Percentiles rank a stretch among this genome's conserved stretches.
Evolutionary conservation across 192 early-diverging fungal species (phyloP).

Genomic region (Mortierella claussenii): DNA sequence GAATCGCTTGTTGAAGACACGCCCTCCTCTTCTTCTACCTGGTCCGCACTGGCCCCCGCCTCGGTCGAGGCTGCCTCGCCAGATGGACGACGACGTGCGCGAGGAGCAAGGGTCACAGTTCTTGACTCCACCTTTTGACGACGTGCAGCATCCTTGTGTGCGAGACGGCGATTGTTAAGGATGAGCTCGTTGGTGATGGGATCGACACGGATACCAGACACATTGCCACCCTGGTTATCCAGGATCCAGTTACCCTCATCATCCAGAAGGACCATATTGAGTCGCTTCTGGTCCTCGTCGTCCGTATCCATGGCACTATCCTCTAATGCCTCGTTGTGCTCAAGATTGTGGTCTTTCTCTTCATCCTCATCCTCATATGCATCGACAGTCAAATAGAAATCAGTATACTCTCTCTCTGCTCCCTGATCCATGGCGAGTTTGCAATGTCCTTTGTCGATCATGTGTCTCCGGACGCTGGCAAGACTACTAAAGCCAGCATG

Average conservation of each 20-base stretch:
- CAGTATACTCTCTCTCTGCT: conserved; percentile 44
- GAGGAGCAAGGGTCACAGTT: conserved; percentile 23
- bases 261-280: conserved; percentile 41
- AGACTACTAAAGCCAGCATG: conserved; percentile 16
- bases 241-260: conserved; percentile 50
- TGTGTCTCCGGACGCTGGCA: conserved; percentile 40
- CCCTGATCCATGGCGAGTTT: conserved; percentile 45
- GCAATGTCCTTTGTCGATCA: conserved; percentile 55
- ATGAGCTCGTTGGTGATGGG: conserved; percentile 48
- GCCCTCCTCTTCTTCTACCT: background rate
- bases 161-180: conserved; percentile 46
- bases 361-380: conserved; percentile 7
- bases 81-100: conserved; percentile 7
- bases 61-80: background rate
- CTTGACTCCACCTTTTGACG: conserved; percentile 50
- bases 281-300: conserved; percentile 31
- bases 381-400: conserved; percentile 37
- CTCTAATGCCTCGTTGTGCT: conserved; percentile 8
- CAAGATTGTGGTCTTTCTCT: too few relatives aligned
- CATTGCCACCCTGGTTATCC: conserved; percentile 1
- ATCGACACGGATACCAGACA: conserved; percentile 31
- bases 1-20: conserved; percentile 1
- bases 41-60: background rate
- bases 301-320: conserved; percentile 28
- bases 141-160: conserved; percentile 47